Base-by-base conservation (phyloP, 176 grass and related monocot species). In the Musa beccarii region DNA sequence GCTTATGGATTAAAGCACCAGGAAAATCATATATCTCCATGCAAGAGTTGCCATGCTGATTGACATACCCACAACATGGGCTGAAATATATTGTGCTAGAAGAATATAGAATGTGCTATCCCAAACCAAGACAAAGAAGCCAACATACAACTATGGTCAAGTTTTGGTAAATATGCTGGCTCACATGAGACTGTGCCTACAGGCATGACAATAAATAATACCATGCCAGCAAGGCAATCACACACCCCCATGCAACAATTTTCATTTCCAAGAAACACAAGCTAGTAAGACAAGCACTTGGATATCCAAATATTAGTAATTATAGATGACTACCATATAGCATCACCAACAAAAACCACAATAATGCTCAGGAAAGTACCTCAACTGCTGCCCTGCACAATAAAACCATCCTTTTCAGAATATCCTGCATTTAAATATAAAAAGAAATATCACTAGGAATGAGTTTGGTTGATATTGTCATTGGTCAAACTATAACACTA, bases 301-400 rank as follows among this genome's bases (percentile, higher is more conserved):
- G 34, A 43, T 43, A 43, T 43, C 34, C 34, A 43, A n/a, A n/a
- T 23, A 10, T 9, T 20, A 2, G n/a, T 64, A 10, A 64, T 23
- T 9, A 64, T 22, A 22, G n/a, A 21, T 3, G 21, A 2, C 34
- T 22, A 43, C 10, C 16, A 68, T 11, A 68, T 11, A 43, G 21
- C 19, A 20, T 22, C 10, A 23, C 10, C 34, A n/a, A 64, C 21
- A 23, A 5, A 53, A 28, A 81, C 50, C 23, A 56, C 77, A 49
- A 34, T 59, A 74, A 61, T 34, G 59, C 56, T 78, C 69, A 79
- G 76, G 49, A 73, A 80, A 61, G 76, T 98, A 98, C 90, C 95
- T 98, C 90, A 75, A 98, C 78, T 74, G 88, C 88, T 14, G 80
- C 95, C 82, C 93, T 98, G 86, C 90, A 98, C 76, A 98, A 82